Conservation (phyloP, 78 protist genomes). For the Guillardia theta region DNA sequence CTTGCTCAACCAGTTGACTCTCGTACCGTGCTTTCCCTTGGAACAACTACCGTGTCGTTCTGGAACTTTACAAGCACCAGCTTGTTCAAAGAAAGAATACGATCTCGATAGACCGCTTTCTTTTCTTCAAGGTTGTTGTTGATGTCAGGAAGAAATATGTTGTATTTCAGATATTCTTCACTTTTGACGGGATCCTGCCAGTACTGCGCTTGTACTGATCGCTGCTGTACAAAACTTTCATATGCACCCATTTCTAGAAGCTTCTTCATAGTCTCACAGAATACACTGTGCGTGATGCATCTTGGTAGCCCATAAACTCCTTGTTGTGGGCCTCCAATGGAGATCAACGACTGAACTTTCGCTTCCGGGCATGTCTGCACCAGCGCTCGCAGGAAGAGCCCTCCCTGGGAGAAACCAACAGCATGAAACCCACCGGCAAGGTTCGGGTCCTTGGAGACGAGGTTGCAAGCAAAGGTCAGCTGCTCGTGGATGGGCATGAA, state of each 20-base stretch:
- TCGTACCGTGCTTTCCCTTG: neutral
- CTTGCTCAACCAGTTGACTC: no score
- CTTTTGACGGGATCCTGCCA: neutral
- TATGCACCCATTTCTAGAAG: neutral
- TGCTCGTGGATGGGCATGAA: neutral
- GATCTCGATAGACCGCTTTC: neutral
- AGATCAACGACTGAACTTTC: neutral
- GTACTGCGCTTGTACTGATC: neutral
- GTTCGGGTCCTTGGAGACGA: neutral
- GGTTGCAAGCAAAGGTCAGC: neutral
- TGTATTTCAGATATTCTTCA: neutral
- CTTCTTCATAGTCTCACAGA: neutral
- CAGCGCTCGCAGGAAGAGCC: neutral
- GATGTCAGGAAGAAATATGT: neutral
- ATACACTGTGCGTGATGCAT: neutral
- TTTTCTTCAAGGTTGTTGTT: neutral
- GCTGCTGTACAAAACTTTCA: neutral
- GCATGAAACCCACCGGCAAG: neutral
- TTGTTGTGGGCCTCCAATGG: conserved; percentile 2
- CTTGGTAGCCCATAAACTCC: neutral
- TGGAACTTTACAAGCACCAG: neutral
- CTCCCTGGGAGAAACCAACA: neutral
- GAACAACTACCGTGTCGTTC: neutral
- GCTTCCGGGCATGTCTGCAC: neutral
- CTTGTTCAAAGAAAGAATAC: neutral